Conservation (phyloP, 2,329 filamentous ascomycete species). For the Stagonosporopsis rhizophila region DNA sequence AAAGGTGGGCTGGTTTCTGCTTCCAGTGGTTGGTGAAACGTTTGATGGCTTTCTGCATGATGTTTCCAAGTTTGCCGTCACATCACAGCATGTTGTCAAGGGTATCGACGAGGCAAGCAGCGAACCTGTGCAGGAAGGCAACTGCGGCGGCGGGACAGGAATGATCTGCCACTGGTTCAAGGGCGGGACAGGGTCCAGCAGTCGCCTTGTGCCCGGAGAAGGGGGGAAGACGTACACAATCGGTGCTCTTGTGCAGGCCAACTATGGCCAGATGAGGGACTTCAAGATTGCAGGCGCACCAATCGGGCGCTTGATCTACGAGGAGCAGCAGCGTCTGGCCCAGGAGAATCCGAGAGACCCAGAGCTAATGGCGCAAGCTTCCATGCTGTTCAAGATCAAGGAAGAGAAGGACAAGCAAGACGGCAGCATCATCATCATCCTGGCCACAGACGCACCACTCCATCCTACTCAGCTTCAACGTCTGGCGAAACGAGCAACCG, state of each 20-base stretch:
- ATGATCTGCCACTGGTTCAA: constrained; percentile 73
- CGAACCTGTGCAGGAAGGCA: constrained; percentile 66
- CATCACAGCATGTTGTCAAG: constrained; percentile 60
- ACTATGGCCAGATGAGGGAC: constrained; percentile 66
- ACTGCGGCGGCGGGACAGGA: constrained; percentile 70
- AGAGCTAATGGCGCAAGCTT: constrained; percentile 36
- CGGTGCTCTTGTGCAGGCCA: constrained; percentile 69
- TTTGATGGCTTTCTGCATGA: constrained; percentile 70
- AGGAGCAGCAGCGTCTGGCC: constrained; percentile 53
- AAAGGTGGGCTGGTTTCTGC: constrained; percentile 60
- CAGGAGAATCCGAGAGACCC: constrained; percentile 38
- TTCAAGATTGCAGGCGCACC: constrained; percentile 68
- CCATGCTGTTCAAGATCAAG: constrained; percentile 37
- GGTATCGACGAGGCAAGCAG: constrained; percentile 61
- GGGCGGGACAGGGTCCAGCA: constrained; percentile 70
- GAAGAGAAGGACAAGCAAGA: constrained; percentile 61
- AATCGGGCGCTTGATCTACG: constrained; percentile 64
- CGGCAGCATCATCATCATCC: constrained; percentile 68
- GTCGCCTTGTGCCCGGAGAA: constrained; percentile 57
- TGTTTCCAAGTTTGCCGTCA: constrained; percentile 62
- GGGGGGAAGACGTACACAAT: constrained; percentile 60
- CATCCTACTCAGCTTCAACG: constrained; percentile 64
- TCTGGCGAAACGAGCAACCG: constrained; percentile 66
- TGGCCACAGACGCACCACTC: constrained; percentile 68
- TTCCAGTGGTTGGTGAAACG: constrained; percentile 68